phyloP scores from a whole-genome alignment of 2,329 filamentous ascomycete genomes.

The Aspergillus puulaauensis region DNA sequence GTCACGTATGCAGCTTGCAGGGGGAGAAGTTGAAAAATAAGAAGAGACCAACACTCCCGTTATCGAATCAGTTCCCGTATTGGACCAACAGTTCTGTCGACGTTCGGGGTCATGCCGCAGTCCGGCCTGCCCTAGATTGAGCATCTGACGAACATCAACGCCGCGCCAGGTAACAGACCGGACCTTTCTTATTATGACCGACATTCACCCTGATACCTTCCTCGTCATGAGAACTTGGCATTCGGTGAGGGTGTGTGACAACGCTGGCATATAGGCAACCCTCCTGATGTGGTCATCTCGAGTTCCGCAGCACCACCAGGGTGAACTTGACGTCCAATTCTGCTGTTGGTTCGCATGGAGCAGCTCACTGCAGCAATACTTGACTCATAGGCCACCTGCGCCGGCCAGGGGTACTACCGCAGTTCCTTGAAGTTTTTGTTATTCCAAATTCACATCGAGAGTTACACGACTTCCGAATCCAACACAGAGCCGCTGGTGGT shows the following conservation, averaged over 20 bases:
- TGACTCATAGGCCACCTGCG: slow-evolving; percentile 16
- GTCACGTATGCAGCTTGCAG: slow-evolving; percentile 20
- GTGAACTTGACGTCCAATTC: slow-evolving; percentile 2
- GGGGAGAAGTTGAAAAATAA: not conserved
- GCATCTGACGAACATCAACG: slow-evolving; percentile 24
- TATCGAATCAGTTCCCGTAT: slow-evolving; percentile 24
- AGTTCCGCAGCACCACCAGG: not conserved
- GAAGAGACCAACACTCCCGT: slow-evolving; percentile 13
- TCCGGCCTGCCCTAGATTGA: slow-evolving; percentile 12
- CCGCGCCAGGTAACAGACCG: slow-evolving; percentile 9
- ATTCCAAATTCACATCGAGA: slow-evolving; percentile 16
- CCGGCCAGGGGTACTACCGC: slow-evolving; percentile 17
- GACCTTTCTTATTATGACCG: slow-evolving; percentile 10
- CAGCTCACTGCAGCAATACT: slow-evolving; percentile 9
- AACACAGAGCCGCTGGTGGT: slow-evolving; percentile 13
- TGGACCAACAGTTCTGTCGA: slow-evolving; percentile 20
- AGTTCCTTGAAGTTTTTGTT: slow-evolving; percentile 14
- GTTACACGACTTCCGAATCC: slow-evolving; percentile 4
- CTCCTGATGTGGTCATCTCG: slow-evolving; percentile 19
- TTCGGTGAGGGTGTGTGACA: slow-evolving; percentile 5
- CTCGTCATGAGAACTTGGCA: slow-evolving; percentile 16
- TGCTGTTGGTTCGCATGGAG: slow-evolving; percentile 9
- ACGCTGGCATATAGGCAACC: slow-evolving; percentile 4
- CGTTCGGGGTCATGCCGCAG: slow-evolving; percentile 22
- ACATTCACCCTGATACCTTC: slow-evolving; percentile 5